These are phyloP conservation scores for Leucosporidium creatinivorum DNA, from an alignment of 768 basidiomycete genomes.

Conservation along the genomic window DNA sequence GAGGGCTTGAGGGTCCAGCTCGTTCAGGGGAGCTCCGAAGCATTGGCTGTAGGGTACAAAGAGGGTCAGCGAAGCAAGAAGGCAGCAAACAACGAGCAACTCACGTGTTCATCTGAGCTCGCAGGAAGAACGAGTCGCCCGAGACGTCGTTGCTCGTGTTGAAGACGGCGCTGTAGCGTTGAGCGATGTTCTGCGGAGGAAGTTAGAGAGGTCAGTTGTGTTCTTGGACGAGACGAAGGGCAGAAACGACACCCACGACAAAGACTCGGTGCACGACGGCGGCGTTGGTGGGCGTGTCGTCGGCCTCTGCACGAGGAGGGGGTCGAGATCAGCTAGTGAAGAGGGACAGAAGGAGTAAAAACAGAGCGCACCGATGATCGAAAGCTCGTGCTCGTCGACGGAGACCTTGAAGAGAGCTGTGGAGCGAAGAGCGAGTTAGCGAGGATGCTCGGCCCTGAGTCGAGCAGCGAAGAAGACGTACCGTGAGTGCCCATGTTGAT, in stretches of 20 bases:
- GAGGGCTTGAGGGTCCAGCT: slow-evolving; percentile 9
- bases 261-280: slow-evolving; percentile 27
- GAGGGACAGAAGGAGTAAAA: background rate
- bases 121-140: slow-evolving; percentile 27
- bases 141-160: slow-evolving; percentile 24
- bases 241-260: slow-evolving; percentile 4
- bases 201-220: no score
- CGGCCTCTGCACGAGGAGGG: slow-evolving; percentile 20
- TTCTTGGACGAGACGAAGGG: background rate
- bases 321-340: no score
- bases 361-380: background rate
- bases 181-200: slow-evolving; percentile 2
- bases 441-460: no score
- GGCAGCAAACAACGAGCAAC: background rate
- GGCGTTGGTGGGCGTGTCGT: slow-evolving; percentile 28
- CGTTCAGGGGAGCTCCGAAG: background rate
- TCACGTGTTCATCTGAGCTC: slow-evolving; percentile 12
- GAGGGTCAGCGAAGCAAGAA: background rate
- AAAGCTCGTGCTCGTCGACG: slow-evolving; percentile 14
- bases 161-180: slow-evolving; percentile 36
- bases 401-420: background rate
- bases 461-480: no score
- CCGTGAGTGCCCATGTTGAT: slow-evolving; percentile 17
- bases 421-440: background rate
- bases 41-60: background rate